Evolutionary conservation across 495 filamentous ascomycete species (phyloP).

Genomic region (Neurospora sp.): DNA sequence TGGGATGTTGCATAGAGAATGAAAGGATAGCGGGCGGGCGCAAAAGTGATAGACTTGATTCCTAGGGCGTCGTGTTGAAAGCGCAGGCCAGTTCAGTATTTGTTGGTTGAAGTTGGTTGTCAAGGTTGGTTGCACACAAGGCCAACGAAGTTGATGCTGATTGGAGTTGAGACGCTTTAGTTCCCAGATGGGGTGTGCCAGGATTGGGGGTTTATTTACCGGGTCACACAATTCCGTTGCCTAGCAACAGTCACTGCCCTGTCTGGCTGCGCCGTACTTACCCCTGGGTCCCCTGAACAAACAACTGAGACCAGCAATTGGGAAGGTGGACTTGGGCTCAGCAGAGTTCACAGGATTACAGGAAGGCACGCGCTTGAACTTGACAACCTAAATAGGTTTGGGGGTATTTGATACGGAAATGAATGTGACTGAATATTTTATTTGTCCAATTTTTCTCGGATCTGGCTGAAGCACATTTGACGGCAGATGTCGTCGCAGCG

Average conservation of each 20-base stretch:
- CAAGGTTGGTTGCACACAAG: not conserved
- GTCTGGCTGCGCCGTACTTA: not conserved
- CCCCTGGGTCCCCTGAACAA: not conserved
- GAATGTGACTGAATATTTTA: not conserved
- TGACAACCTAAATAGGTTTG: not conserved
- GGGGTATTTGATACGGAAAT: not conserved
- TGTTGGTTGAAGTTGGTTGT: not conserved
- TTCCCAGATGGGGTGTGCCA: conserved; percentile 2
- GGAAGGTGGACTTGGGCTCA: not conserved
- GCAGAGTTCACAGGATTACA: not conserved
- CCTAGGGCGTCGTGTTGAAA: not conserved
- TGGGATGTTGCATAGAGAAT: not conserved
- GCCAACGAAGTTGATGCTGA: not conserved
- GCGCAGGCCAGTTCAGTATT: not conserved
- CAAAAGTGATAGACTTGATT: not conserved
- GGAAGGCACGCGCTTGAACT: not conserved
- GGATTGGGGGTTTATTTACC: conserved; percentile 11
- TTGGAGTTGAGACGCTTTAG: conserved; percentile 1
- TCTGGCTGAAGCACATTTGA: not conserved
- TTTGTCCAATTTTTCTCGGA: not conserved
- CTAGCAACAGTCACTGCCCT: conserved; percentile 12
- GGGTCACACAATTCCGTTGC: conserved; percentile 6
- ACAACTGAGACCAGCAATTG: not conserved
- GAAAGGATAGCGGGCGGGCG: not conserved
- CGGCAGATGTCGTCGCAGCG: not conserved